Evolutionary conservation across 148 eudicot species (phyloP), one percentile per base, ranked within the genome.

Genomic region (Talinum fruticosum): DNA sequence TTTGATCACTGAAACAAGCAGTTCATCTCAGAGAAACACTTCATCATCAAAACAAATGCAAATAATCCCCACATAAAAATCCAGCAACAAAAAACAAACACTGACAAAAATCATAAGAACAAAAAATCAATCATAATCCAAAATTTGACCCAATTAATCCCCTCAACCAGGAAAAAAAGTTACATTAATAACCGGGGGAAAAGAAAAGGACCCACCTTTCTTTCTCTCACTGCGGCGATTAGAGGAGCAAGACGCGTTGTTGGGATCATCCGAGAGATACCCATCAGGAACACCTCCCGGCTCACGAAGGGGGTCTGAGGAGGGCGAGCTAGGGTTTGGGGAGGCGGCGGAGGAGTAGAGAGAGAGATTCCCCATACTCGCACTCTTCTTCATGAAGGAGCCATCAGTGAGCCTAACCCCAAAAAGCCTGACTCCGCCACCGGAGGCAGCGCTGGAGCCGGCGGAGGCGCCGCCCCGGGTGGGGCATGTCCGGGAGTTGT

Each of bases 361-460:
- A 33, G 89, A 81, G 54, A 93, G 82, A 80, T 90, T 92, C 0
- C 97, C 98, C 97, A 90, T 92, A 79, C 97, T 92, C 7, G 96
- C 97, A 79, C 98, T 94, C 87, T 94, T 94, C 84, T 92, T 92
- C 67, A 94, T 88, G 67, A 86, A 82, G 26, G 93, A 87, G 13
- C 93, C 96, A 83, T 92, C 91, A 5, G 90, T 94, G 5, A 92
- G 75, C 75, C 92, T 84, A 3, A 94, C 98, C 15, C 98, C 98
- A 47, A 94, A 94, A 33, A 93, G 81, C 87, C 76, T 91, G 53
- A 94, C 87, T 0, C 94, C 87, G 1, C 77, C 75, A 1, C 81
- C 76, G 0, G 74, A 26, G 13, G 72, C 72, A 15, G 38, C 38
- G 6, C 49, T 28, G 4, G 14, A 73, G 0, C 23, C 32, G 61